Conservation (phyloP, 179 eudicot genomes). For the Patellifolia procumbens region DNA sequence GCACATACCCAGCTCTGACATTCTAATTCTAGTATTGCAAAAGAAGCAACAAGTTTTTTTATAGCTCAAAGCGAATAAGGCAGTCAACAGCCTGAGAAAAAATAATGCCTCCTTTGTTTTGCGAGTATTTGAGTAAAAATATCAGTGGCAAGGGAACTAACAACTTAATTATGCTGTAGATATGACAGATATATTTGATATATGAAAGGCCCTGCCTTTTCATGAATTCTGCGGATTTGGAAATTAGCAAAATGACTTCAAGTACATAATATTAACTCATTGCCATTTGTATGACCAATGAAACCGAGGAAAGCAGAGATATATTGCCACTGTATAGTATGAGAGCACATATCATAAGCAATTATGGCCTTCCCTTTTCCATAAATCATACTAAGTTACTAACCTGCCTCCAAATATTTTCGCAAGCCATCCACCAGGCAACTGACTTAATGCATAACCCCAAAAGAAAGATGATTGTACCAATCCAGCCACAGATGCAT, state of each 20-base stretch:
- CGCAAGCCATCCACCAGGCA: slow-evolving; percentile 97
- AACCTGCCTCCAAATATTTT: slow-evolving; percentile 96
- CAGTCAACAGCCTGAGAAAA: neutral
- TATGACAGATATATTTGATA: neutral
- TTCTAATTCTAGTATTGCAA: neutral
- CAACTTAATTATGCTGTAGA: neutral
- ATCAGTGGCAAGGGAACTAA: neutral
- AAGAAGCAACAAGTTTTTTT: neutral
- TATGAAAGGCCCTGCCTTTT: neutral
- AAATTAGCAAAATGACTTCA: neutral
- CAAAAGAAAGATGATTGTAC: slow-evolving; percentile 98
- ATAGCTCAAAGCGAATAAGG: neutral
- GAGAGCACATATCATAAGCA: slow-evolving; percentile 1
- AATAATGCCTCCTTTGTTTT: neutral
- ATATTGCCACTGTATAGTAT: neutral
- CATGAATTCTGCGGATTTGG: neutral
- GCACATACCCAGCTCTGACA: neutral
- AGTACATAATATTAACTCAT: neutral
- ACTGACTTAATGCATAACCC: slow-evolving; percentile 96
- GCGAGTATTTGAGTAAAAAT: neutral
- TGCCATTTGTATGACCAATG: neutral
- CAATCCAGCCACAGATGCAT: slow-evolving; percentile 83
- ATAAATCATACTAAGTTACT: slow-evolving; percentile 37
- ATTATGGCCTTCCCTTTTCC: neutral
- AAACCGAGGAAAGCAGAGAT: neutral